Evolutionary conservation across 2,329 filamentous ascomycete genomes (phyloP), one percentile per base, ranked within the genome.

Genomic region (Metarhizium album): DNA sequence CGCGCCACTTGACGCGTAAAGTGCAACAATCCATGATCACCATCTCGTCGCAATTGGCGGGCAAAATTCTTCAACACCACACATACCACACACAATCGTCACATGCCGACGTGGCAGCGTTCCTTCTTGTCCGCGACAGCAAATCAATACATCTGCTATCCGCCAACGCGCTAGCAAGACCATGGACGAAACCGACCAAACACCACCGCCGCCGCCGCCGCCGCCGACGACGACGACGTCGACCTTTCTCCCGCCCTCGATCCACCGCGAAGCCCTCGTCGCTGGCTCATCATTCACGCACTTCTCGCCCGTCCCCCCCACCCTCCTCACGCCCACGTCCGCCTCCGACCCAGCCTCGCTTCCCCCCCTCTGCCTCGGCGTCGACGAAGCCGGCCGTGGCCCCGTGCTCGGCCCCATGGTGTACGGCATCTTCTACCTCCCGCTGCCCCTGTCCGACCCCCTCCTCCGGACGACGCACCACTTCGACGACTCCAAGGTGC

Each of bases 401-500:
- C 91, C 91, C 23, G 91, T 96, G n/a, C 79, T 97, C 13, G 91
- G 87, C 58, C 84, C 74, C 59, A 84, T 86, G 83, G 82, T 86
- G 60, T 86, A 86, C 71, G 79, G 76, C 56, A 72, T 83, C 60
- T 84, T 84, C 70, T 83, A 79, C 71, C 87, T 94, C 57, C 94
- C 94, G 48, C 67, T 87, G 2, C 76, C 82, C 0, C 73, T 82
- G 27, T 79, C 84, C 24, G 82, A 84, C 62, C 77, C 85, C 1
- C 80, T 96, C 27, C 82, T 97, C 22, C 85, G 87, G 48, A 70
- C 80, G 35, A 81, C 82, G 3, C 85, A 95, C 72, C 86, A 84
- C 72, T 96, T 96, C 70, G 86, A 96, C 74, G 91, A 97, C 74
- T 94, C 87, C 65, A 97, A 97, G 71, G 87, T 90, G 4, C 80